Evolutionary conservation across 1,139 yeast species (phyloP), one percentile per base, ranked within the genome.

Genomic region (Pichia terricola): DNA sequence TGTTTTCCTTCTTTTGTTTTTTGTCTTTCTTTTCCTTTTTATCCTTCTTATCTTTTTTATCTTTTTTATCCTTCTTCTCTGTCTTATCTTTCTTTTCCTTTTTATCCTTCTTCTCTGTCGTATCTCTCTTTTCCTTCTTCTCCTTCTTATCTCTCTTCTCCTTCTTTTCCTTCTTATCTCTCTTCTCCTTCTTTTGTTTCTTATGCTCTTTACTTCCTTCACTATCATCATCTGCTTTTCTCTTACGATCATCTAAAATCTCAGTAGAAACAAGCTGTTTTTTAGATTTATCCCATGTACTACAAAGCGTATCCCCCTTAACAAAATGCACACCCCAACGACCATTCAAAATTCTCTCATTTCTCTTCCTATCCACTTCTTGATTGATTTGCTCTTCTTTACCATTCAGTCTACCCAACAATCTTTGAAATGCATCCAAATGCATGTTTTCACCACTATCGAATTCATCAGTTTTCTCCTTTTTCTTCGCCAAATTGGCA

Each of bases 371-470:
- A 36, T 83, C 89, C 51, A 83, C 61, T 55, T 80, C 88, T 46
- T 71, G 65, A 42, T 64, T 63, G 16, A 81, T 70, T 49, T 69
- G 69, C 31, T 75, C 77, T 60, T 79, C 89, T 53, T 77, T 77
- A 36, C 94, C 94, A 59, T 83, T 91, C 49, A 91, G 71, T 57
- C 91, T 74, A 7, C 96, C 96, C 52, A 91, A 69, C 41, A 91
- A 76, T 57, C 94, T 73, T 65, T 94, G 98, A 61, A 91, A 91
- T 16, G 82, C 94, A 62, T 91, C 97, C 41, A 94, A 68, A 1
- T 97, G 97, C 25, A 91, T 84, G 50, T 91, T 79, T 57, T 84
- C 94, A 41, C 89, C 95, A 48, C 78, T 75, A 54, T 81, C 88
- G 54, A 78, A 70, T 47, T 77, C 84, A 47, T 73, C 82, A 42